Conservation (phyloP, 495 filamentous ascomycete species). For the Penicillium lagena region DNA sequence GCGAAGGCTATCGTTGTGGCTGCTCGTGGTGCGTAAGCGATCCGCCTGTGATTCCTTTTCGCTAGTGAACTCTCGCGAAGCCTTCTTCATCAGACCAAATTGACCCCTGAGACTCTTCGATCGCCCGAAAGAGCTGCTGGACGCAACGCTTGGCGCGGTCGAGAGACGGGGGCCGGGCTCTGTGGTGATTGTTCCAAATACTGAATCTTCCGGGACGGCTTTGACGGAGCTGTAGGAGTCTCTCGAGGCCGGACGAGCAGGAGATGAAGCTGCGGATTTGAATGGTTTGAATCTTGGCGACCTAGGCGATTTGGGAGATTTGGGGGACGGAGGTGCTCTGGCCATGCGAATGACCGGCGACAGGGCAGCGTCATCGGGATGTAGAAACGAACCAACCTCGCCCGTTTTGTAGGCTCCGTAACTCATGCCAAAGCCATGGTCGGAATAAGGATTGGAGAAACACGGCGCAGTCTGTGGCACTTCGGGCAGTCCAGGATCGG, state of each 20-base stretch:
- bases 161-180: slow-evolving; percentile 34
- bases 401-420: slow-evolving; percentile 51
- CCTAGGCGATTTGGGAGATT: slow-evolving; percentile 38
- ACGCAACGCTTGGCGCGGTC: slow-evolving; percentile 34
- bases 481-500: slow-evolving; percentile 38
- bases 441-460: slow-evolving; percentile 19
- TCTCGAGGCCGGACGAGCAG: slow-evolving; percentile 27
- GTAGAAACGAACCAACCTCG: slow-evolving; percentile 43
- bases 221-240: slow-evolving; percentile 34
- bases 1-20: slow-evolving; percentile 31
- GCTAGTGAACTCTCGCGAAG: slow-evolving; percentile 29
- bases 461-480: slow-evolving; percentile 32
- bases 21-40: slow-evolving; percentile 28
- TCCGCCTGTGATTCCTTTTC: slow-evolving; percentile 31
- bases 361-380: slow-evolving; percentile 68
- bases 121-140: slow-evolving; percentile 28
- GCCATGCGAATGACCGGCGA: slow-evolving; percentile 81
- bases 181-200: slow-evolving; percentile 37
- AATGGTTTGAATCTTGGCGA: slow-evolving; percentile 34
- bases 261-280: slow-evolving; percentile 21
- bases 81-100: slow-evolving; percentile 27
- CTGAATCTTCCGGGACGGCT: slow-evolving; percentile 25
- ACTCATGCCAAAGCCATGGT: slow-evolving; percentile 63
- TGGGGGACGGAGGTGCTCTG: slow-evolving; percentile 72
- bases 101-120: slow-evolving; percentile 32